phyloP scores from a whole-genome alignment of 139 green algal species.

The Chlamydomonas eustigma region DNA sequence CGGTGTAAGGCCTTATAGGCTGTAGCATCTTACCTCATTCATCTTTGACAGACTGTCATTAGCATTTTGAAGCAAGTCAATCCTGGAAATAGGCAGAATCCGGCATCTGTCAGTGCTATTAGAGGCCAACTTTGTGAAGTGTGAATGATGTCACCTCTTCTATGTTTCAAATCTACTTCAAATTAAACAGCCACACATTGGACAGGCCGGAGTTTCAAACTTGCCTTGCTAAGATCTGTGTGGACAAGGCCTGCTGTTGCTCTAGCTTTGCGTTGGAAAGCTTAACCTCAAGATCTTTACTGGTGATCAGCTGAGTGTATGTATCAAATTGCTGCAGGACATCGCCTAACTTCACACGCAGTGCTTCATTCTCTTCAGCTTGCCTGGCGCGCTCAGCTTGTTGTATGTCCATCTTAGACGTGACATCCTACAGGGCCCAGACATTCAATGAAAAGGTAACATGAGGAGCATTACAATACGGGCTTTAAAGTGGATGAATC shows the following conservation, averaged over 20 bases:
- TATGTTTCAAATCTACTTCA: too few relatives aligned
- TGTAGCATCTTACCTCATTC: constrained; percentile 15
- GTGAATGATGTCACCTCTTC: too few relatives aligned
- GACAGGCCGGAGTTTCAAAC: too few relatives aligned
- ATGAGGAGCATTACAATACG: too few relatives aligned
- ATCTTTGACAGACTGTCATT: constrained; percentile 5
- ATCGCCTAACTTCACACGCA: constrained; percentile 26
- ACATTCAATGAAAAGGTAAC: not conserved
- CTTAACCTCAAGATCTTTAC: constrained; percentile 39
- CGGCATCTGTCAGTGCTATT: too few relatives aligned
- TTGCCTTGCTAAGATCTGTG: constrained; percentile 13
- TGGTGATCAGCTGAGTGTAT: constrained; percentile 32
- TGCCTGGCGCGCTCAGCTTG: constrained; percentile 25
- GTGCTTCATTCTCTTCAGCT: constrained; percentile 35
- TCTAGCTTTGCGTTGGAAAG: constrained; percentile 23
- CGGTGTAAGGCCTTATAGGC: too few relatives aligned
- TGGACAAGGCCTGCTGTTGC: constrained; percentile 22
- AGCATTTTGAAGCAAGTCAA: constrained; percentile 6
- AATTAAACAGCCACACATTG: too few relatives aligned
- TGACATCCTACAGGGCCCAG: constrained; percentile 35
- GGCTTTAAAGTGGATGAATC: too few relatives aligned
- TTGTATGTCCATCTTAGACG: constrained; percentile 33
- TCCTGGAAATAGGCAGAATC: not conserved
- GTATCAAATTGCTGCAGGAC: constrained; percentile 33
- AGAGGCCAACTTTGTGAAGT: too few relatives aligned